Conservation (phyloP, 1,284 basidiomycete genomes). For the Ceratobasidium sp. region DNA sequence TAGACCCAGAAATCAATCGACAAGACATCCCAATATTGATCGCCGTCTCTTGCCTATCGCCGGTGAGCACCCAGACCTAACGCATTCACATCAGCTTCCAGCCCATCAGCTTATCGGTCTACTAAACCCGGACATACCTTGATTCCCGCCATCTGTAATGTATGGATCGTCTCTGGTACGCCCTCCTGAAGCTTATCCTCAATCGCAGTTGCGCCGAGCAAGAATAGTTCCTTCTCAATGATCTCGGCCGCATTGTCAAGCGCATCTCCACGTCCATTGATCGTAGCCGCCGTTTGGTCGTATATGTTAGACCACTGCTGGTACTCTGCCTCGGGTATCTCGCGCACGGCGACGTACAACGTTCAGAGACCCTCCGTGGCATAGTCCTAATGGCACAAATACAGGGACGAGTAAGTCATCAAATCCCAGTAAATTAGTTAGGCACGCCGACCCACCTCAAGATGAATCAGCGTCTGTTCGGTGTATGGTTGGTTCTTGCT, state of each 20-base stretch:
- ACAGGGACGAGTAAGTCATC: too few species aligned
- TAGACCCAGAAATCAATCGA: slow-evolving; percentile 90
- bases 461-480: slow-evolving; percentile 83
- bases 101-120: too few species aligned
- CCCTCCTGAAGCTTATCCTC: slow-evolving; percentile 98
- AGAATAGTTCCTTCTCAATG: slow-evolving; percentile 84
- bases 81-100: slow-evolving; percentile 56
- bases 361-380: too few species aligned
- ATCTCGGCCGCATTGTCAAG: slow-evolving; percentile 89
- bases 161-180: slow-evolving; percentile 96
- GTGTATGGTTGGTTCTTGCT: too few species aligned
- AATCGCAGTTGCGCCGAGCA: slow-evolving; percentile 94
- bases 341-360: too few species aligned
- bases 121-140: slow-evolving; percentile 75
- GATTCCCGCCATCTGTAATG: slow-evolving; percentile 92
- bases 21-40: slow-evolving; percentile 97
- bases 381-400: too few species aligned
- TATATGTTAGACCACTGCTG: slow-evolving; percentile 83
- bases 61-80: too few species aligned
- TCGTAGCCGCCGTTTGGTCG: slow-evolving; percentile 82
- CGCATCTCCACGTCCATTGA: slow-evolving; percentile 87
- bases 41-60: slow-evolving; percentile 97
- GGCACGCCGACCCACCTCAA: slow-evolving; percentile 96
- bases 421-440: too few species aligned
- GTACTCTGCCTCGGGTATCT: slow-evolving; percentile 94